Evolutionary conservation across 1,284 basidiomycete species (phyloP).

Genomic region (Afroboletus lepidellus): DNA sequence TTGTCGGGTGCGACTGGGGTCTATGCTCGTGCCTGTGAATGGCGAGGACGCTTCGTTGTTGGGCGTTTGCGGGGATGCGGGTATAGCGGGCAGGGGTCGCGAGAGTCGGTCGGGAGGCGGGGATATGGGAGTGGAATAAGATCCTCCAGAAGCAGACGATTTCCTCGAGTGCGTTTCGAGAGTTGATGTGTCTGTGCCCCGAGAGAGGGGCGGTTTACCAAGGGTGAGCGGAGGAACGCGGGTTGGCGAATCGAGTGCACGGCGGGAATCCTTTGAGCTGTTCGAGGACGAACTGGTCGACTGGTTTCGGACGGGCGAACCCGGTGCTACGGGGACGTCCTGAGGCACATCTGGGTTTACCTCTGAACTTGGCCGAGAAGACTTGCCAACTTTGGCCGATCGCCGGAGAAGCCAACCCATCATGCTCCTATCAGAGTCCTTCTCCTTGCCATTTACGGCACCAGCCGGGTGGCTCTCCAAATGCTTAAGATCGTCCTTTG

Average conservation of each 20-base stretch:
- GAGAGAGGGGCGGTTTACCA: slow-evolving; percentile 18
- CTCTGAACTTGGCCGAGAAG: slow-evolving; percentile 28
- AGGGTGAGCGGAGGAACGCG: slow-evolving; percentile 11
- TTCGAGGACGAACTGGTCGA: slow-evolving; percentile 23
- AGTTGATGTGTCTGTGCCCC: neutral
- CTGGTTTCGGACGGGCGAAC: slow-evolving; percentile 28
- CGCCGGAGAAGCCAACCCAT: slow-evolving; percentile 60
- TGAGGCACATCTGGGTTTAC: slow-evolving; percentile 12
- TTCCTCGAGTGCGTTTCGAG: slow-evolving; percentile 25
- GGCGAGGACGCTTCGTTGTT: slow-evolving; percentile 11
- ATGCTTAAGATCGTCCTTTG: slow-evolving; percentile 19
- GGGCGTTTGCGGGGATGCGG: slow-evolving; percentile 28
- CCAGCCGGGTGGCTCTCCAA: slow-evolving; percentile 1
- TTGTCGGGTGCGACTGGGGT: slow-evolving; percentile 14
- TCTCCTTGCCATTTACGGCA: slow-evolving; percentile 39
- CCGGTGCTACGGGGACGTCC: slow-evolving; percentile 11
- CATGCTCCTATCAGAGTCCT: slow-evolving; percentile 42
- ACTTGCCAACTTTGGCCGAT: slow-evolving; percentile 34
- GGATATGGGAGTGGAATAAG: slow-evolving; percentile 16
- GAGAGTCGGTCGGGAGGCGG: slow-evolving; percentile 13
- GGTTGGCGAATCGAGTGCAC: slow-evolving; percentile 22
- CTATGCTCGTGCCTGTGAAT: slow-evolving; percentile 13
- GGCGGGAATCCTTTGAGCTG: slow-evolving; percentile 27
- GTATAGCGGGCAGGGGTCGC: slow-evolving; percentile 28
- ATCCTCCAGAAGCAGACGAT: slow-evolving; percentile 28